Evolutionary conservation across 2,329 filamentous ascomycete species (phyloP), one percentile per base, ranked within the genome.

Genomic region (Cladosporium sp.): DNA sequence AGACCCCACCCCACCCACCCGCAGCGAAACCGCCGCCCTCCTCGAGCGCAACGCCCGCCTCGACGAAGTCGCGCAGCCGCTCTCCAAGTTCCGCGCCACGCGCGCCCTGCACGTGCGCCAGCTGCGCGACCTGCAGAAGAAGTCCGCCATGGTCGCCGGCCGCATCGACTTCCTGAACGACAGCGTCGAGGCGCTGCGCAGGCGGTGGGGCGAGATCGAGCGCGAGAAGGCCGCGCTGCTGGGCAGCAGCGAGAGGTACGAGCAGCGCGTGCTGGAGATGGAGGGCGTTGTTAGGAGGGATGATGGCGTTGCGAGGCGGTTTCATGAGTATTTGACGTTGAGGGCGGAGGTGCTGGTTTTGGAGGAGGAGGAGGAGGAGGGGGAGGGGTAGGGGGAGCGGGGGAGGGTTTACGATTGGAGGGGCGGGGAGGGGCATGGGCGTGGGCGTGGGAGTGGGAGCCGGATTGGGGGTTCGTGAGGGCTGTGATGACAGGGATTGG

Each of bases 151-250:
- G 48, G 40, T 50, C 28, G n/a, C 14, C 16, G 14, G 28, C 14
- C 48, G 48, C 40, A 18, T 50, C 40, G 48, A 50, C 48, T 35
- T 28, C 31, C 32, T 50, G 3, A 38, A 35, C 40, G 32, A 22
- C 32, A 19, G 37, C 11, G 18, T 50, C 13, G 48, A 50, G 18
- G 37, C 34, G 38, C 11, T 50, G 13, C 48, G 48, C 11, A 14
- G 19, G 40, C 48, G 31, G 40, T 50, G 48, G 48, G 31, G 40
- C 11, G 48, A 37, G 16, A 19, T 50, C 4, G 48, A 50, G 48
- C 40, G 48, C 13, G 48, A 50, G 33, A 50, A 43, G 16, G 31
- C 40, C 7, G 32, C 16, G 9, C 32, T 50, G 13, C 19, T 37
- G 5, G 32, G 9, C 11, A 22, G 18, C 10, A 43, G 41, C 11